Base-by-base conservation (phyloP, 2,329 filamentous ascomycete species). In the Rugonectria rugulosa region DNA sequence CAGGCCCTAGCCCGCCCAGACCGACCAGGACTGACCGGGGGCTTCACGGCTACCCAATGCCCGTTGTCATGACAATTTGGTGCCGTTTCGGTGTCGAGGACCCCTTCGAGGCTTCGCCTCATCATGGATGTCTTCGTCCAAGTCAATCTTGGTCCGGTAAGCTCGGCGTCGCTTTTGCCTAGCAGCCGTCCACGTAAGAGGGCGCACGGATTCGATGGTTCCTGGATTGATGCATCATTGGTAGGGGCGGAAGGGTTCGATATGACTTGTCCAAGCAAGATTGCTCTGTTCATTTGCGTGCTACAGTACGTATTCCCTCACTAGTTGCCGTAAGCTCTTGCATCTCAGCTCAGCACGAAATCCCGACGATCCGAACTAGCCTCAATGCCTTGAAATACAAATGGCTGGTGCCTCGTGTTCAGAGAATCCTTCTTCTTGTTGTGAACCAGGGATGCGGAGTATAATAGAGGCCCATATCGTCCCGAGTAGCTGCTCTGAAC, bases 51-150 rank as follows among this genome's bases (percentile, higher is more conserved):
- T n/a, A n/a, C 42, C 19, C 32, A n/a, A 48, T 15, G 4, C 34
- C 46, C 59, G 66, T 68, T 68, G 66, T 65, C 65, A 63, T 68
- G 65, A 59, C 65, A 54, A 68, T 68, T 55, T 63, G 59, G 62
- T 48, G 62, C 41, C 48, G 64, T 68, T 67, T 64, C 56, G 56
- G 32, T 36, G 59, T 32, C 34, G 44, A 19, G 29, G 38, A 38
- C 36, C 27, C 46, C 27, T 38, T 40, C 48, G 42, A 32, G 29
- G n/a, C 29, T 32, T 32, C 29, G 29, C 42, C 48, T 58, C 46
- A 19, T 24, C 34, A 31, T 31, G 40, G 32, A 17, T 41, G 32
- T 40, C n/a, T 19, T 34, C 27, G 19, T 21, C 31, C 17, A 12
- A 32, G 20, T 32, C 11, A 32, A 32, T 32, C 29, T 37, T 11